These are phyloP conservation scores for Blastocystis sp. DNA, from an alignment of 352 stramenopile species.

Conservation along the genomic window DNA sequence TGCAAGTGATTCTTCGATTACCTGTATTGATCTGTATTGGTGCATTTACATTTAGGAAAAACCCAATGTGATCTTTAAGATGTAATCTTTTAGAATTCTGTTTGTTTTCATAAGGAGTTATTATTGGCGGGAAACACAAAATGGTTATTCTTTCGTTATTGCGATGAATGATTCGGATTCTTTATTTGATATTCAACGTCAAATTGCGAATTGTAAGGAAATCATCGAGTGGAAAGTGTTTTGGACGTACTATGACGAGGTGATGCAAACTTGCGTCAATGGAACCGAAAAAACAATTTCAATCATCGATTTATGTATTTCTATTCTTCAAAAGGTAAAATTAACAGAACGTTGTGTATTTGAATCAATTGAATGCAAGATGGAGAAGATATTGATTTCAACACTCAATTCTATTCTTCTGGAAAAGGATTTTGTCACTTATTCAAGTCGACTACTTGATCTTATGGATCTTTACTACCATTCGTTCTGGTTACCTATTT, in stretches of 20 bases:
- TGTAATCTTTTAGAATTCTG: not conserved
- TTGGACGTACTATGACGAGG: conserved; percentile 4
- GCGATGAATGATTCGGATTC: conserved; percentile 21
- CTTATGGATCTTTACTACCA: conserved; percentile 6
- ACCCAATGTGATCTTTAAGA: conserved; percentile 13
- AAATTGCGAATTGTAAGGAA: not conserved
- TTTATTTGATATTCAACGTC: conserved; percentile 26
- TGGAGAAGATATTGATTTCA: not conserved
- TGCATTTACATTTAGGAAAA: not conserved
- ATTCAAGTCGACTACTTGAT: not conserved
- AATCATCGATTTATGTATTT: conserved; percentile 4
- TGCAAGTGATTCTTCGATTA: conserved; percentile 7
- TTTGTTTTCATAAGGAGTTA: conserved; percentile 49
- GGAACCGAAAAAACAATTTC: not conserved
- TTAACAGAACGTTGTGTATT: not conserved
- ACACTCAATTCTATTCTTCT: not conserved
- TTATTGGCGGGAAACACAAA: conserved; percentile 59
- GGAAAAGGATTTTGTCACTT: not conserved
- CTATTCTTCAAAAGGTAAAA: not conserved
- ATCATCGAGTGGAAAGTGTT: not conserved
- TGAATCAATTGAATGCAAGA: not conserved
- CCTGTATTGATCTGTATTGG: not conserved
- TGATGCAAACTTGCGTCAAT: not conserved
- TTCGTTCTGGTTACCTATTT: not conserved
- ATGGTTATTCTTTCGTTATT: not conserved